Conservation (phyloP, 2,329 filamentous ascomycete genomes). For the Beauveria sp. region DNA sequence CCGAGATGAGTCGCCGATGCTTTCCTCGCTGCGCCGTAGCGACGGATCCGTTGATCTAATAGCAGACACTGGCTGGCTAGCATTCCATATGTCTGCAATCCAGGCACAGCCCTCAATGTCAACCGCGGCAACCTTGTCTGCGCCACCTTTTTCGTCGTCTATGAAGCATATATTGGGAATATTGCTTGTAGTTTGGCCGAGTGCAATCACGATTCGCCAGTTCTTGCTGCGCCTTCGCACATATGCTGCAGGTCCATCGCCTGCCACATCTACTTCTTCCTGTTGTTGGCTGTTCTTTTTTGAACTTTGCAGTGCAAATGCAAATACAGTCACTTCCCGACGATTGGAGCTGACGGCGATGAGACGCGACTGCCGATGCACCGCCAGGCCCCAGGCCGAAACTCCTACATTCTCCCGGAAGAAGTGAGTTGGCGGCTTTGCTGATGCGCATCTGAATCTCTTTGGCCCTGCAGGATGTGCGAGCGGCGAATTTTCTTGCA, state of each 20-base stretch:
- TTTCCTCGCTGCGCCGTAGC: constrained; percentile 23
- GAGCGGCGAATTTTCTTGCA: not conserved
- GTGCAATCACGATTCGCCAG: constrained; percentile 42
- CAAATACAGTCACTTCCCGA: constrained; percentile 45
- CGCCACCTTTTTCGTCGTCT: constrained; percentile 38
- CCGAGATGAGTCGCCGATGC: constrained; percentile 21
- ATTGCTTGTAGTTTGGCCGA: constrained; percentile 34
- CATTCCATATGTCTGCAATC: constrained; percentile 46
- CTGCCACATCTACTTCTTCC: not conserved
- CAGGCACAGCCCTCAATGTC: constrained; percentile 43
- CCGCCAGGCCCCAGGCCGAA: constrained; percentile 83
- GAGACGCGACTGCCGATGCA: constrained; percentile 73
- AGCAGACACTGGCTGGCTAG: constrained; percentile 19
- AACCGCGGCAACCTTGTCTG: constrained; percentile 41
- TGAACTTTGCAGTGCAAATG: constrained; percentile 29
- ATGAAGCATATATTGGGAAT: constrained; percentile 47
- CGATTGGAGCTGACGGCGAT: constrained; percentile 78
- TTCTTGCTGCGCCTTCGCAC: constrained; percentile 35
- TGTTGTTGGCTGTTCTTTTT: not conserved
- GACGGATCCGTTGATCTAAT: constrained; percentile 17
- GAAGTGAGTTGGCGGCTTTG: constrained; percentile 38
- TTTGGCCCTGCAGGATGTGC: not conserved
- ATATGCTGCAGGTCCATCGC: constrained; percentile 19
- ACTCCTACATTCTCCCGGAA: constrained; percentile 68
- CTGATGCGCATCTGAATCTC: not conserved